Evolutionary conservation across 2,329 filamentous ascomycete species (phyloP), one percentile per base, ranked within the genome.

Genomic region (Trichoderma endophyticum): DNA sequence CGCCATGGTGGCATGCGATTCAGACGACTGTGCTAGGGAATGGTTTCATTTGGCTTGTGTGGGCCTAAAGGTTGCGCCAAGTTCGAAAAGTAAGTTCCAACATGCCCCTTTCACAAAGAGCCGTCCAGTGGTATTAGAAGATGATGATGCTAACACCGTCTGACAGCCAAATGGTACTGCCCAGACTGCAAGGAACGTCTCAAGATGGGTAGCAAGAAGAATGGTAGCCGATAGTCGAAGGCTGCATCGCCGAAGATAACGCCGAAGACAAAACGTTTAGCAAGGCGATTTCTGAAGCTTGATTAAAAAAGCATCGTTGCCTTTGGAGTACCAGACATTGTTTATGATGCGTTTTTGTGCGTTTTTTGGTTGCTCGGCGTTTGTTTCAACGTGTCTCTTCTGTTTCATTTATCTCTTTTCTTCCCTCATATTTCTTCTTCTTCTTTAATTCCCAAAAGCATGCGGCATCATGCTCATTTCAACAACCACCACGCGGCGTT

Each of bases 41-140:
- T 95, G 93, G 93, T 95, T 95, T 83, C 93, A 95, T 84, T 82
- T 96, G 64, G 91, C 91, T 64, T 96, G 93, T 80, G 93, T 94
- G 34, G 93, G 93, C 30, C 82, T 96, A 77, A 92, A 91, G 76
- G 92, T 92, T 72, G 92, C 93, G 67, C 93, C 93, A n/a, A 90
- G 88, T 72, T 89, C 90, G 74, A 93, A 91, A 81, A 88, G 91
- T 93, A 82, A 85, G 90, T 88, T 34, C 74, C 73, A 24, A 39
- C 68, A 4, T 61, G 48, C 32, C 11, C 11, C n/a, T 12, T n/a
- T 36, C 18, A 6, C 32, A 15, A 4, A 18, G 18, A 32, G 57
- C 24, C 32, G 21, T 9, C 43, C 39, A 6, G 32, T 39, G 15
- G 26, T 21, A 32, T 26, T 6, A 12, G 30, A 21, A 34, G 51